Percentiles rank a stretch among this genome's conserved stretches.
Conservation (phyloP, 176 grass and related monocot genomes). For the Oryza glaberrima region DNA sequence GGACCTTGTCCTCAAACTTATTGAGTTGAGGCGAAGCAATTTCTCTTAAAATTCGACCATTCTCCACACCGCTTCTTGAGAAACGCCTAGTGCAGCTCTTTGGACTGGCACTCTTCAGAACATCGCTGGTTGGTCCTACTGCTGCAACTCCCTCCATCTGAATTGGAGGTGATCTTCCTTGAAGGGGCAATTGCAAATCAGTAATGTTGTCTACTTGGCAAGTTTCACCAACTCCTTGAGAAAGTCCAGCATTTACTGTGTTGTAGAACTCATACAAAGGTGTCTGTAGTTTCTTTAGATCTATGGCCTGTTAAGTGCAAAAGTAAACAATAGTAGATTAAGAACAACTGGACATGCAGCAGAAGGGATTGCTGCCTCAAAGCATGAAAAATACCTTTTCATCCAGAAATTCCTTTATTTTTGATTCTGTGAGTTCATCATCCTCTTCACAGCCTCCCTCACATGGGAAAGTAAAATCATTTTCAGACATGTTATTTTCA, state of each 20-base stretch:
- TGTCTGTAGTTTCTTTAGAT: conserved; percentile 91
- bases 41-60: conserved; percentile 66
- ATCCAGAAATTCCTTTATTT: conserved; percentile 70
- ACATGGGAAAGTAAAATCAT: conserved; percentile 65
- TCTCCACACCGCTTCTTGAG: conserved; percentile 55
- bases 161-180: conserved; percentile 42
- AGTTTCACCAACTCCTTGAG: conserved; percentile 42
- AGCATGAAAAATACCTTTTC: conserved; percentile 67
- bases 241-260: conserved; percentile 62
- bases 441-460: conserved; percentile 74
- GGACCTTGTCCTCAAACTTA: conserved; percentile 47
- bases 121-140: conserved; percentile 48
- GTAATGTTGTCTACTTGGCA: conserved; percentile 49
- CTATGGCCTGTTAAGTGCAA: conserved; percentile 57
- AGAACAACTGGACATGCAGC: neutral
- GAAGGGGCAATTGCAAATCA: conserved; percentile 35
- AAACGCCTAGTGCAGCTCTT: conserved; percentile 51
- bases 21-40: conserved; percentile 63
- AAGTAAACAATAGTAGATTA: conserved; percentile 2
- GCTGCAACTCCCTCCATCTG: conserved; percentile 50
- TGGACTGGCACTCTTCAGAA: conserved; percentile 49
- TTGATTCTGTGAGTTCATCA: conserved; percentile 74
- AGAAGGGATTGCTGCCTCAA: neutral
- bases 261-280: conserved; percentile 94
- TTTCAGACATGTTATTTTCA: conserved; percentile 46